Evolutionary conservation across 371 early-diverging fungal genomes (phyloP).

Genomic region (Phascolomyces articulosus): DNA sequence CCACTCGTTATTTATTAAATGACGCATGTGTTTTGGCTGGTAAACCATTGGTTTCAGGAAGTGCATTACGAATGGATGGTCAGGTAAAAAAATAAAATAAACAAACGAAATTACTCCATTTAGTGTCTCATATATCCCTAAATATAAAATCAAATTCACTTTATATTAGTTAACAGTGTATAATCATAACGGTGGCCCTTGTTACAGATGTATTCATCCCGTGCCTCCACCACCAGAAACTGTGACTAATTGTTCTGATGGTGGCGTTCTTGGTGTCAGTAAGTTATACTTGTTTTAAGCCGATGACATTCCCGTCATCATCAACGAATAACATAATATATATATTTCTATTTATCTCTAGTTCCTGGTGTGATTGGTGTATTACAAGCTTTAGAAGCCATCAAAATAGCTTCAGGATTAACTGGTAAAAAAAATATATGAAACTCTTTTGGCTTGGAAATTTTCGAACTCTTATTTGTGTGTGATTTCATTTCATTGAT

Average conservation of each 20-base stretch:
- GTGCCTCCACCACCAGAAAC: slow-evolving; percentile 87
- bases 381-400: slow-evolving; percentile 94
- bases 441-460: too few relatives aligned
- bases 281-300: slow-evolving; percentile 16
- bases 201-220: slow-evolving; percentile 98
- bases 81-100: slow-evolving; percentile 53
- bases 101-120: not conserved
- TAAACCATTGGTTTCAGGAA: slow-evolving; percentile 93
- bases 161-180: slow-evolving; percentile 76
- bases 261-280: slow-evolving; percentile 98
- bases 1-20: slow-evolving; percentile 95
- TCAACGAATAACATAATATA: too few relatives aligned
- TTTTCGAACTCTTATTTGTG: too few relatives aligned
- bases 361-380: slow-evolving; percentile 97
- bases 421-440: slow-evolving; percentile 19
- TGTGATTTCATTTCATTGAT: too few relatives aligned
- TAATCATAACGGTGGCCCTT: slow-evolving; percentile 87
- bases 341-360: too few relatives aligned
- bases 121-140: too few relatives aligned
- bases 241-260: slow-evolving; percentile 91
- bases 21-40: slow-evolving; percentile 88
- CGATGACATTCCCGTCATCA: slow-evolving; percentile 1
- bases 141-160: too few relatives aligned
- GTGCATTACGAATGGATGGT: slow-evolving; percentile 95
- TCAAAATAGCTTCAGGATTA: slow-evolving; percentile 75